Evolutionary conservation across 1,284 basidiomycete genomes (phyloP), one percentile per base, ranked within the genome.

Genomic region (Earliella scabrosa): DNA sequence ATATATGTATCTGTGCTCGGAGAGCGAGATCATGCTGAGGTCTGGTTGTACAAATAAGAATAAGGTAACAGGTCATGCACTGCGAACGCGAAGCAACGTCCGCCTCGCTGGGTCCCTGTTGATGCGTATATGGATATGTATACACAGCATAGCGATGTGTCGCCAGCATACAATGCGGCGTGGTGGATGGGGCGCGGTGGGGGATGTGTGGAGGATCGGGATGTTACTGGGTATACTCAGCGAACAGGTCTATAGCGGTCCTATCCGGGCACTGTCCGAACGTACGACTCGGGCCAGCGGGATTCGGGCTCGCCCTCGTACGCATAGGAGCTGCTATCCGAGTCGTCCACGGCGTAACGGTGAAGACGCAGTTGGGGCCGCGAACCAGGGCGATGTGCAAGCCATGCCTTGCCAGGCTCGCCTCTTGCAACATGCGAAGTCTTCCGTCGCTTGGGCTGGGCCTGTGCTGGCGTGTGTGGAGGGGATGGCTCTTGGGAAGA

Each of bases 371-470:
- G 27, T 20, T 38, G 11, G 21, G 11, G 32, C 39, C 39, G 45
- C 29, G 31, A 27, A 1, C 59, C 56, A 2, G 55, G 59, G 16
- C 51, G 56, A 41, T 20, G n/a, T 20, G 55, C 56, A 20, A 58
- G 16, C 29, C 31, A 58, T n/a, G n/a, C n/a, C 1, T 32, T 13
- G 20, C 56, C 59, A 4, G 24, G 26, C 29, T 45, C 50, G 36
- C 41, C 56, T 1, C 38, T 47, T 0, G 44, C 21, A 26, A 21
- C 31, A 32, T 38, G 45, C 16, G 34, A 26, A 31, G 34, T 26
- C 27, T 34, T 38, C 16, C 56, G 35, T 26, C 47, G 55, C 31
- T 52, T 50, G 16, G 16, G 16, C 2, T 48, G 43, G 14, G 41
- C 21, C 20, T 50, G 49, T 2, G 58, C 36, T 32, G 52, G 52